Conservation (phyloP, 169 alveolate species). For the Neospora caninum region DNA sequence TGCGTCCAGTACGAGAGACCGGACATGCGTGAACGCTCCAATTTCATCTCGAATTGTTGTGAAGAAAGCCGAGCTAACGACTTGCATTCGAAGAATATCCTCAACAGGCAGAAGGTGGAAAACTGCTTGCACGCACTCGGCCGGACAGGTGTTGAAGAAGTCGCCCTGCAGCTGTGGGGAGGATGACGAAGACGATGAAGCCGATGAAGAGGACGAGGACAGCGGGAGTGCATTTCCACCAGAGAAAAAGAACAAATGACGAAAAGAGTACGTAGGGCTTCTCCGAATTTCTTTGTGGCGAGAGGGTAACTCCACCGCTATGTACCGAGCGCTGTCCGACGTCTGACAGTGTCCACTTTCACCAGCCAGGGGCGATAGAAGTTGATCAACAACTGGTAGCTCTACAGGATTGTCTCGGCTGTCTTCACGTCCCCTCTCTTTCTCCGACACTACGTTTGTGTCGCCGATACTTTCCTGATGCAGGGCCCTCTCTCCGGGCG, state of each 20-base stretch:
- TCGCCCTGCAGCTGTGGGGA: not conserved
- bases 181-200: not conserved
- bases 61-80: conserved; percentile 36
- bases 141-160: conserved; percentile 28
- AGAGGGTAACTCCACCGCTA: not conserved
- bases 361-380: not conserved
- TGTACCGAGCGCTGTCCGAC: not conserved
- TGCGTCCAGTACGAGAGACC: not conserved
- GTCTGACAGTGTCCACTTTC: not conserved
- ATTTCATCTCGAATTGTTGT: not conserved
- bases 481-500: not conserved
- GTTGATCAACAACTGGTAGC: not conserved
- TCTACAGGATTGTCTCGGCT: not conserved
- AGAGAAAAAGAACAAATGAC: not conserved
- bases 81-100: conserved; percentile 52
- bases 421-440: not conserved
- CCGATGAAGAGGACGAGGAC: not conserved
- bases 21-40: conserved; percentile 28
- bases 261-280: not conserved
- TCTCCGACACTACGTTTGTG: not conserved
- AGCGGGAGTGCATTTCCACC: not conserved
- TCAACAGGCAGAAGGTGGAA: conserved; percentile 24
- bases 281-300: not conserved
- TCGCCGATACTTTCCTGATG: not conserved
- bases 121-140: not conserved